Evolutionary conservation across 805 yeast genomes (phyloP), one percentile per base, ranked within the genome.

Genomic region (Cyberlindnera americana): DNA sequence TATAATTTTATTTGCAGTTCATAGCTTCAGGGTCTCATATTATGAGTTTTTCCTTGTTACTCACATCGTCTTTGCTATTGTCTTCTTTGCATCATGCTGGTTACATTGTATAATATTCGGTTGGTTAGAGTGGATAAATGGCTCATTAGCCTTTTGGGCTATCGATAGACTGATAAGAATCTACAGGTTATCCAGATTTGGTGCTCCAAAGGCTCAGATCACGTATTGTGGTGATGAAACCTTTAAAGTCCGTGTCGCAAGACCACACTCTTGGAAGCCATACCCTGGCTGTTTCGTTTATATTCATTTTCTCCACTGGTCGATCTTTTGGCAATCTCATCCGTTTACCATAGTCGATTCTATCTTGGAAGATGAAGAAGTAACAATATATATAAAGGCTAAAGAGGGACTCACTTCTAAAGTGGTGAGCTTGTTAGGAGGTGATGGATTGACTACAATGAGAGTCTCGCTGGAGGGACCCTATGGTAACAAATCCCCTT

Each of bases 301-400:
- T 52, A 60, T 84, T 28, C 73, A 79, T 59, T 77, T 82, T 56
- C 49, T 80, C 38, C 64, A 73, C 27, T 65, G 71, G 29, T 53
- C 62, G 3, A 61, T 69, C 32, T 77, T 81, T 55, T 80, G 81
- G 78, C 86, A 83, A 55, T 75, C 81, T 4, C 88, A 83, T 56
- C 90, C 90, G 4, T 82, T 84, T 62, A 79, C 90, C 2, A 62
- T 75, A 7, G 64, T 74, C 24, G 70, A 70, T 38, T 60, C 72
- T 3, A 57, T 56, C 4, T 58, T 61, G 6, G 61, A 62, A 37
- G 61, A 63, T 31, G 63, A 64, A 45, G 60, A 61, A 36, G 54
- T 76, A 9, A 62, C 66, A 5, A 61, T 73, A 32, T 69, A 64
- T 47, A 66, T 74, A 50, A 75, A 72, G 50, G 72, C 68, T 23